Percentiles rank a stretch among this genome's conserved stretches.
These are phyloP conservation scores for Fusarium citri DNA, from an alignment of 2,329 filamentous ascomycete genomes.

Conservation along the genomic window DNA sequence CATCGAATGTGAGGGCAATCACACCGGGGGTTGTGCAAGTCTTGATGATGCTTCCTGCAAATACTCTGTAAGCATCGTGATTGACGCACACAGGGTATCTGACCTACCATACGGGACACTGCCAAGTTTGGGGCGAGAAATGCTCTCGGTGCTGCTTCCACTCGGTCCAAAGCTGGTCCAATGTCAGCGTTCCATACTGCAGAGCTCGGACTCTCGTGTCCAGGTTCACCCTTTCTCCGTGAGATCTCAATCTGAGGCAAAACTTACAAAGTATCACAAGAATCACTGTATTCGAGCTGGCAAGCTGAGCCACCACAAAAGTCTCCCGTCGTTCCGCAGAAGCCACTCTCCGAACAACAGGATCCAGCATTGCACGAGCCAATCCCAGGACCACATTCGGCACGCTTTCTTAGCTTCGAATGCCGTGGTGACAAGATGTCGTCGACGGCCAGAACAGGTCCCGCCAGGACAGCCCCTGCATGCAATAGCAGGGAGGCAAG, in stretches of 20 bases:
- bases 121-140: slow-evolving; percentile 49
- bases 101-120: slow-evolving; percentile 54
- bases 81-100: slow-evolving; percentile 12
- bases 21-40: slow-evolving; percentile 51
- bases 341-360: slow-evolving; percentile 54
- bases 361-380: slow-evolving; percentile 50
- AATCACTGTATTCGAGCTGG: slow-evolving; percentile 55
- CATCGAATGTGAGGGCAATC: slow-evolving; percentile 61
- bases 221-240: background rate
- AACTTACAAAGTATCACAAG: slow-evolving; percentile 57
- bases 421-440: slow-evolving; percentile 25
- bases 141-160: slow-evolving; percentile 48
- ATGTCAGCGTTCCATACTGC: slow-evolving; percentile 25
- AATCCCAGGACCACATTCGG: slow-evolving; percentile 51
- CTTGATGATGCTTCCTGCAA: slow-evolving; percentile 51
- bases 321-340: slow-evolving; percentile 51
- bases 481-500: slow-evolving; percentile 35
- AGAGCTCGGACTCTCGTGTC: background rate
- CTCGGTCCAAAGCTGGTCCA: slow-evolving; percentile 48
- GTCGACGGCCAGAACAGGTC: slow-evolving; percentile 29
- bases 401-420: slow-evolving; percentile 35
- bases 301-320: slow-evolving; percentile 55
- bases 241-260: background rate
- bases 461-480: slow-evolving; percentile 34
- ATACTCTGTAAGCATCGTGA: slow-evolving; percentile 30